Conservation (phyloP, 2,329 filamentous ascomycete genomes). For the Capronia americana region DNA sequence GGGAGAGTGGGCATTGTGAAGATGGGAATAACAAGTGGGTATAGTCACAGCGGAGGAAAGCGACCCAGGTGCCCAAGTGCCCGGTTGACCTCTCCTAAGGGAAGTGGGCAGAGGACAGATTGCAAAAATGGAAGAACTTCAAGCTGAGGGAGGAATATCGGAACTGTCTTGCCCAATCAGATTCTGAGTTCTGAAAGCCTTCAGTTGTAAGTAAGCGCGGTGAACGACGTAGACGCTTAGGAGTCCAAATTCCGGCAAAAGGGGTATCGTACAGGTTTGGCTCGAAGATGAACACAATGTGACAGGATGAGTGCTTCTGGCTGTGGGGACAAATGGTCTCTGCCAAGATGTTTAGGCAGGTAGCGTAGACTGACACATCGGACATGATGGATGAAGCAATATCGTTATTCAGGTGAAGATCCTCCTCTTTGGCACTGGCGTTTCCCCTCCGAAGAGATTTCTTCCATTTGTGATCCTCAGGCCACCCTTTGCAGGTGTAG, state of each 20-base stretch:
- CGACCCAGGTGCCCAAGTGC: not conserved
- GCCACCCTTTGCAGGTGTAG: constrained; percentile 27
- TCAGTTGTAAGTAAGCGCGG: not conserved
- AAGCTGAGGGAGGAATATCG: not conserved
- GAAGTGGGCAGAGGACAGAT: not conserved
- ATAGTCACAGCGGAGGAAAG: not conserved
- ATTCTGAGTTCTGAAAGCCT: not conserved
- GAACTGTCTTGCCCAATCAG: not conserved
- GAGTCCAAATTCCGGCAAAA: not conserved
- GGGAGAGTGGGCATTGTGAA: not conserved
- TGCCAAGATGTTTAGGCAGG: not conserved
- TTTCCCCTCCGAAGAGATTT: constrained; percentile 7
- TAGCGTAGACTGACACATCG: not conserved
- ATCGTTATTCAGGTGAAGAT: constrained; percentile 27
- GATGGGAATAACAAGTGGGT: not conserved
- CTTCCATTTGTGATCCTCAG: constrained; percentile 19
- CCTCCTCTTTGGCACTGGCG: constrained; percentile 25
- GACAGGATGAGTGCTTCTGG: not conserved
- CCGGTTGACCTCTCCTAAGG: not conserved
- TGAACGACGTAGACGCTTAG: not conserved
- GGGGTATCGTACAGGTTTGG: not conserved
- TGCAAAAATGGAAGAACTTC: not conserved
- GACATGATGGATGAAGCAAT: not conserved
- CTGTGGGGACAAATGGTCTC: not conserved
- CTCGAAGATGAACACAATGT: not conserved